Evolutionary conservation across 129 eudicot species (phyloP).

Genomic region (Lactuca sativa): DNA sequence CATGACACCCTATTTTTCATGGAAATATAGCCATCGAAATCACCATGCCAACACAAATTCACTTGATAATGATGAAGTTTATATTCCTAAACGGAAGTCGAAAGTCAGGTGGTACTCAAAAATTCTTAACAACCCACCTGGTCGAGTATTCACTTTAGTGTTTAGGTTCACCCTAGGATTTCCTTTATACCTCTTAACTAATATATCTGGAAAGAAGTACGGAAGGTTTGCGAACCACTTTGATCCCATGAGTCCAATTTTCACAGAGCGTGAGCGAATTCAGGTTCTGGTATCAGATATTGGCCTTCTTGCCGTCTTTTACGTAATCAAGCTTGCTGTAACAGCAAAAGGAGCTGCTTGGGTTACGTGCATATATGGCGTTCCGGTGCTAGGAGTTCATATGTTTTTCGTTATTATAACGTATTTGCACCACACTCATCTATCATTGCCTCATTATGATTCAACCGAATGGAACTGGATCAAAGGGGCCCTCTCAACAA

Average conservation of each 20-base stretch:
- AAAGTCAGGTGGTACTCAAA: slow-evolving; percentile 17
- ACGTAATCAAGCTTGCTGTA: slow-evolving; percentile 30
- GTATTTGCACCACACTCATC: too few relatives aligned
- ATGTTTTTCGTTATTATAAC: too few relatives aligned
- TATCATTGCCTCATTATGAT: too few relatives aligned
- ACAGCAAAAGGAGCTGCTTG: slow-evolving; percentile 36
- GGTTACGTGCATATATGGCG: slow-evolving; percentile 35
- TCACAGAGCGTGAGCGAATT: slow-evolving; percentile 19
- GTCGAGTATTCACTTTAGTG: slow-evolving; percentile 23
- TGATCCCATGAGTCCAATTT: slow-evolving; percentile 34
- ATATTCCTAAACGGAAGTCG: slow-evolving; percentile 36
- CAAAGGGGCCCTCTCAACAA: not conserved
- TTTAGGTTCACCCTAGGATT: slow-evolving; percentile 37
- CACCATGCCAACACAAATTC: slow-evolving; percentile 34
- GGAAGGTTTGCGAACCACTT: slow-evolving; percentile 5
- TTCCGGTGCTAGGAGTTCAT: slow-evolving; percentile 5
- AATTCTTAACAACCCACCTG: slow-evolving; percentile 34
- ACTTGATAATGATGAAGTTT: too few relatives aligned
- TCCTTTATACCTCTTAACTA: slow-evolving; percentile 41
- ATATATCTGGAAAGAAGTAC: slow-evolving; percentile 35
- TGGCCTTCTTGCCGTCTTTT: slow-evolving; percentile 28
- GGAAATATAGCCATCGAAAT: slow-evolving; percentile 40
- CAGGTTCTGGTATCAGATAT: not conserved
- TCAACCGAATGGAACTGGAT: too few relatives aligned
- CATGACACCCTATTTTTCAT: slow-evolving; percentile 37